Conservation (phyloP, 2,329 filamentous ascomycete genomes). For the Sporothrix euskadiensis region DNA sequence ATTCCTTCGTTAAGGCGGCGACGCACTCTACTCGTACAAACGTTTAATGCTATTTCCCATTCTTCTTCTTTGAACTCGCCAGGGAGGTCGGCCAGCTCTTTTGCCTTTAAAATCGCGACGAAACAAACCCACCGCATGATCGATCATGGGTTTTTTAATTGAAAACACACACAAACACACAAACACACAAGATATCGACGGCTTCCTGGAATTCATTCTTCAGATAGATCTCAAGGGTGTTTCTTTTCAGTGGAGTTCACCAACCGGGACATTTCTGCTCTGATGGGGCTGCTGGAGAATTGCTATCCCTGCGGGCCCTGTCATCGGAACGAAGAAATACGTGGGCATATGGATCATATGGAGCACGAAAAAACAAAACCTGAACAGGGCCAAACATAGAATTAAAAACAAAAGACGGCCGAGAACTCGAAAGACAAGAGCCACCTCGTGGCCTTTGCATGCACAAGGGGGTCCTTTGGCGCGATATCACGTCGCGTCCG, state of each 20-base stretch:
- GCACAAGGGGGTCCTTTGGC: not conserved
- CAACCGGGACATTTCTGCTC: not conserved
- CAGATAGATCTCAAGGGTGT: not conserved
- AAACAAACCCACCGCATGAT: not conserved
- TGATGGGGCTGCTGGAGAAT: not conserved
- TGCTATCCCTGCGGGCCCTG: not conserved
- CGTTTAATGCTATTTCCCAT: not conserved
- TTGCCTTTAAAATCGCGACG: not conserved
- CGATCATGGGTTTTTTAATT: not conserved
- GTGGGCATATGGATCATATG: not conserved
- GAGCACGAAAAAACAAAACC: not conserved
- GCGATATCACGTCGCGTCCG: slow-evolving; percentile 7
- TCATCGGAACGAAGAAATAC: not conserved
- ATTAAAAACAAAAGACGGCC: not conserved
- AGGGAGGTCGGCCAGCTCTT: not conserved
- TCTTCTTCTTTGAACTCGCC: too few species aligned
- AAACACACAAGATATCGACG: not conserved
- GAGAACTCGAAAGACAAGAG: not conserved
- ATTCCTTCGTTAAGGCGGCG: not conserved
- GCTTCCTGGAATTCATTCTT: not conserved
- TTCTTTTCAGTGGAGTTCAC: not conserved
- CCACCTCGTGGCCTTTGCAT: slow-evolving; percentile 4
- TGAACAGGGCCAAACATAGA: not conserved
- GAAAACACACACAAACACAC: too few species aligned
- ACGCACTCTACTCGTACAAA: not conserved